Evolutionary conservation across 805 yeast species (phyloP), one percentile per base, ranked within the genome.

Genomic region (Sporopachydermia quercuum): DNA sequence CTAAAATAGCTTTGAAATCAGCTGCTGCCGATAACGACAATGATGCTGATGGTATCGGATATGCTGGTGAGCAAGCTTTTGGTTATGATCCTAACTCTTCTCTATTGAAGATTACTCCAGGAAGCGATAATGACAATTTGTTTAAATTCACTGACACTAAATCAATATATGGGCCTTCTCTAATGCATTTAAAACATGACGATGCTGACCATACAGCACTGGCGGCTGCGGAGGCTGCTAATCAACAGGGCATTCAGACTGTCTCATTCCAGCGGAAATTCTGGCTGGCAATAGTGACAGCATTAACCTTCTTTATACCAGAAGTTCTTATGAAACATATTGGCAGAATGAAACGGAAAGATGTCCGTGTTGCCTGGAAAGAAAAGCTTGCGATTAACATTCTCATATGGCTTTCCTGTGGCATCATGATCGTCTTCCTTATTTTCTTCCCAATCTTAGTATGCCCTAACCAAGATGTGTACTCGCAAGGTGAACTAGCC

Each of bases 331-430:
- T 62, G 42, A 43, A 43, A 41, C 35, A 37, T 11, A n/a, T 57
- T 16, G 61, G 62, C 2, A 37, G 49, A 11, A 54, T 60, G 47
- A 48, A 52, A 3, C 46, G 61, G 34, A 52, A 52, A 34, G 61
- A 61, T 41, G 51, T 61, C 4, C 58, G 65, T 14, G 43, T 56
- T 5, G 67, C 67, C 1, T 62, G 67, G 67, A 48, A 66, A 15
- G 67, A 62, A 39, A 62, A 62, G 47, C 43, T 62, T 16, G 63
- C 67, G 5, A 63, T 62, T 47, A 62, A 62, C 38, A 13, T 62
- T 45, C 51, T 62, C 42, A 62, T 62, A 27, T 62, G 66, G 66
- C 47, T 59, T 6, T 42, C 58, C 34, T 62, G 67, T 40, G 52
- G 45, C 3, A 49, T 48, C 5, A 46, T 53, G 36, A 54, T 53